phyloP scores from a whole-genome alignment of 2,329 filamentous ascomycete species.

The Atkinsonella hypoxylon region DNA sequence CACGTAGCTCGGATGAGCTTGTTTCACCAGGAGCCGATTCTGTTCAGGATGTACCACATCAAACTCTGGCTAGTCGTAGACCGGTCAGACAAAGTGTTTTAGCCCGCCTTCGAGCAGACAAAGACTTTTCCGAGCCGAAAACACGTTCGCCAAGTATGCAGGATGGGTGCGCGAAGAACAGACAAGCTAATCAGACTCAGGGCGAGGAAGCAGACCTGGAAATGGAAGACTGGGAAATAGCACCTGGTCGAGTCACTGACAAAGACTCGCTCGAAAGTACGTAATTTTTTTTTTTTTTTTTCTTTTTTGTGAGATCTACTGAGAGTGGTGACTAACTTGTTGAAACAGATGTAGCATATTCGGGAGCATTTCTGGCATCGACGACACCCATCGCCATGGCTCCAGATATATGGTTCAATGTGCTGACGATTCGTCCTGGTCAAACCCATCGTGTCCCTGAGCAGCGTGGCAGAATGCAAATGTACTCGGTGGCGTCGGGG shows the following conservation, averaged over 20 bases:
- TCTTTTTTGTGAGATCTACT: not conserved
- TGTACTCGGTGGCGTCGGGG: constrained; percentile 28
- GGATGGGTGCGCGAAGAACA: not conserved
- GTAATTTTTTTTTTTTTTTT: constrained; percentile 9
- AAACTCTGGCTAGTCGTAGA: not conserved
- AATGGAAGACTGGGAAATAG: constrained; percentile 21
- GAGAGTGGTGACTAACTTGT: not conserved
- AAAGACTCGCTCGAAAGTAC: constrained; percentile 22
- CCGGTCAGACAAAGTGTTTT: constrained; percentile 5
- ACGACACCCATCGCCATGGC: constrained; percentile 24
- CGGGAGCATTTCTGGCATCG: constrained; percentile 27
- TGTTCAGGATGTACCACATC: not conserved
- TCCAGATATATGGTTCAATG: constrained; percentile 27
- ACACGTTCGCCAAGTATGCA: not conserved
- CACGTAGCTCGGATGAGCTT: not conserved
- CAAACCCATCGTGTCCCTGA: constrained; percentile 19
- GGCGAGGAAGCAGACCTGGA: constrained; percentile 1
- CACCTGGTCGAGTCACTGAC: constrained; percentile 27
- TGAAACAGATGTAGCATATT: constrained; percentile 29
- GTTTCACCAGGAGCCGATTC: not conserved
- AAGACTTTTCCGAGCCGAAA: not conserved
- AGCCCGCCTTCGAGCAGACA: constrained; percentile 4
- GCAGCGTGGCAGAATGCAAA: constrained; percentile 20
- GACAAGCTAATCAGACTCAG: not conserved
- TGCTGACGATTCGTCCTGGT: constrained; percentile 28